phyloP scores from a whole-genome alignment of 176 grass and related monocot species.

The Avena eriantha region DNA sequence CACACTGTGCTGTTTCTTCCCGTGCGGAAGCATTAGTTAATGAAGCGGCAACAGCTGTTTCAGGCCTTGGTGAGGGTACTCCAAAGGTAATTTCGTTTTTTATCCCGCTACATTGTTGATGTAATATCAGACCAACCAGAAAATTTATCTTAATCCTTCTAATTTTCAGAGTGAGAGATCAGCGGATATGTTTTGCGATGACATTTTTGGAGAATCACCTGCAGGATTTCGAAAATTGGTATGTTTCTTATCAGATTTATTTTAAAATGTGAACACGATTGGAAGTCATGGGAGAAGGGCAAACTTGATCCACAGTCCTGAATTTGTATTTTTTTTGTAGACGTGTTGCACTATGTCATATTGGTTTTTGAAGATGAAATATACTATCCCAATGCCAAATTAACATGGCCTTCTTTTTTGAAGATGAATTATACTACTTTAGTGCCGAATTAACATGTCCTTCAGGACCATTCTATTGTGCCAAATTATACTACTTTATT shows the following conservation, averaged over 20 bases:
- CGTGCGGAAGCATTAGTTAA: slow-evolving; percentile 31
- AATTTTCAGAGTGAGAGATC: slow-evolving; percentile 91
- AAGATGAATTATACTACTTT: too few species aligned
- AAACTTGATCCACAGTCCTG: background rate
- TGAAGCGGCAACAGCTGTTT: slow-evolving; percentile 44
- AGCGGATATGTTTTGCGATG: slow-evolving; percentile 91
- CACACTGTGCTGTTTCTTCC: slow-evolving; percentile 44
- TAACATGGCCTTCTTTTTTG: slow-evolving; percentile 13
- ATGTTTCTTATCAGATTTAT: slow-evolving; percentile 28
- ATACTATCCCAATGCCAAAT: slow-evolving; percentile 5
- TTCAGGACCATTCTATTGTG: too few species aligned
- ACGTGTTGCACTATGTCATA: too few species aligned
- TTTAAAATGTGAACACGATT: background rate
- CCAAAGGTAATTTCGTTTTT: slow-evolving; percentile 73
- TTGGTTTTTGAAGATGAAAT: background rate
- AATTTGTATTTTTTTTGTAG: slow-evolving; percentile 18
- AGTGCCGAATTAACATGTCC: too few species aligned
- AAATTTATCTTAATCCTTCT: slow-evolving; percentile 28
- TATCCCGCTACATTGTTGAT: slow-evolving; percentile 32
- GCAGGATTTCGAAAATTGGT: slow-evolving; percentile 76
- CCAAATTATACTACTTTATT: background rate
- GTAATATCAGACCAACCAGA: slow-evolving; percentile 34
- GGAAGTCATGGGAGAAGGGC: background rate
- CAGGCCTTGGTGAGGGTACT: slow-evolving; percentile 85
- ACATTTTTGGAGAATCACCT: slow-evolving; percentile 98